phyloP scores from a whole-genome alignment of 2,329 filamentous ascomycete genomes.

The Monosporascus sp. region DNA sequence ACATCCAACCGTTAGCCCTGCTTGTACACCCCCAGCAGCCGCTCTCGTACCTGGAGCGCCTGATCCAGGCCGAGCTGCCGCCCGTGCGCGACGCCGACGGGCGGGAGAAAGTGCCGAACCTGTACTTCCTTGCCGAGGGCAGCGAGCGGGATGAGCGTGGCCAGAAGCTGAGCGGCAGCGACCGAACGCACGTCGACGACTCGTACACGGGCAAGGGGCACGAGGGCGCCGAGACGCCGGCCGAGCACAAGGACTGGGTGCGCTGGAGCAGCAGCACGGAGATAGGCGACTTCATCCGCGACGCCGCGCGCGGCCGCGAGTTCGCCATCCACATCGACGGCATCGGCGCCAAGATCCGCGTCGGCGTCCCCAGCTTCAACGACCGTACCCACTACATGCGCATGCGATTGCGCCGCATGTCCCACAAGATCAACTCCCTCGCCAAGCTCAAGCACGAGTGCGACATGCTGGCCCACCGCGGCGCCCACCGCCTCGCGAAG shows the following conservation, averaged over 20 bases:
- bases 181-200: constrained; percentile 46
- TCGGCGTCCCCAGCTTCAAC: constrained; percentile 80
- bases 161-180: constrained; percentile 24
- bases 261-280: constrained; percentile 86
- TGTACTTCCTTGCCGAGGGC: constrained; percentile 78
- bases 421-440: constrained; percentile 60
- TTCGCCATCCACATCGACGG: constrained; percentile 83
- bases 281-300: constrained; percentile 88
- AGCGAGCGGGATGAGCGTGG: constrained; percentile 54
- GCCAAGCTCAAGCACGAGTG: constrained; percentile 76
- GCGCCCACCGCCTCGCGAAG: constrained; percentile 73
- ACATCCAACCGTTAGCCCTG: constrained; percentile 78
- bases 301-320: constrained; percentile 77
- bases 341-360: constrained; percentile 55
- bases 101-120: constrained; percentile 62
- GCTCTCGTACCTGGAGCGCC: constrained; percentile 79
- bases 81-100: constrained; percentile 58
- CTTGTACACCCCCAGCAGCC: constrained; percentile 87
- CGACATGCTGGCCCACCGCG: constrained; percentile 68
- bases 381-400: constrained; percentile 89
- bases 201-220: constrained; percentile 66
- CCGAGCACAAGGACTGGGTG: constrained; percentile 60
- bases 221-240: constrained; percentile 41
- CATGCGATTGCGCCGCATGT: constrained; percentile 67
- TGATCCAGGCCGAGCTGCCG: constrained; percentile 84